Percentiles rank a stretch among this genome's conserved stretches.
Evolutionary conservation across 2,329 filamentous ascomycete species (phyloP).

Genomic region (Neofusicoccum cordaticola): DNA sequence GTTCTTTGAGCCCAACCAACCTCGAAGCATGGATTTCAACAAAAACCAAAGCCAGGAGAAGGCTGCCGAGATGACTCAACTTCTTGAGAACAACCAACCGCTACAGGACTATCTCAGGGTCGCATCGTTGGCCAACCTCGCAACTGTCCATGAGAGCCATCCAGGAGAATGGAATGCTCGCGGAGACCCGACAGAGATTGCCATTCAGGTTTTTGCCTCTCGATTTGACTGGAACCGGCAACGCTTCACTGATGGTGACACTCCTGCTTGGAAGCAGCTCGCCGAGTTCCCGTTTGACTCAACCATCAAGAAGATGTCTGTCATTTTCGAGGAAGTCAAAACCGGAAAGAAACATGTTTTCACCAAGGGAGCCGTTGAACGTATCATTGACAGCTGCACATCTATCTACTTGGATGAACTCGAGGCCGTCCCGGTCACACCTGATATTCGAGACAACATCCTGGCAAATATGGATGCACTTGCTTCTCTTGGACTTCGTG

Average conservation of each 20-base stretch:
- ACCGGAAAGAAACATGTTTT: constrained; percentile 48
- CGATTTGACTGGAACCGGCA: constrained; percentile 64
- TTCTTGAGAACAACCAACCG: constrained; percentile 46
- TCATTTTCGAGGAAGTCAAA: constrained; percentile 56
- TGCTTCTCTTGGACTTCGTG: constrained; percentile 64
- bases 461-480: constrained; percentile 67
- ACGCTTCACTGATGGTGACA: constrained; percentile 44
- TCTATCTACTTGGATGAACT: constrained; percentile 46
- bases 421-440: constrained; percentile 45
- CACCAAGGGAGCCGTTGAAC: constrained; percentile 68
- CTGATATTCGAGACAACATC: constrained; percentile 55
- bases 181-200: constrained; percentile 70
- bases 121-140: constrained; percentile 64
- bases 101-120: constrained; percentile 60
- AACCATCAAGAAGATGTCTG: constrained; percentile 73
- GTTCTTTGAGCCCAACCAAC: constrained; percentile 27
- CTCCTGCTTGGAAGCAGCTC: constrained; percentile 37
- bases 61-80: constrained; percentile 22
- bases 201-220: constrained; percentile 70
- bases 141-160: constrained; percentile 57
- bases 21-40: constrained; percentile 21
- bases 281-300: constrained; percentile 74
- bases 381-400: constrained; percentile 63
- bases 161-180: constrained; percentile 61
- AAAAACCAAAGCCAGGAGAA: constrained; percentile 7